A percentile compares a stretch with the other conserved stretches of the same genome.
These are phyloP conservation scores for Phragmites australis DNA, from an alignment of 176 grass and related monocot species.

Conservation along the genomic window DNA sequence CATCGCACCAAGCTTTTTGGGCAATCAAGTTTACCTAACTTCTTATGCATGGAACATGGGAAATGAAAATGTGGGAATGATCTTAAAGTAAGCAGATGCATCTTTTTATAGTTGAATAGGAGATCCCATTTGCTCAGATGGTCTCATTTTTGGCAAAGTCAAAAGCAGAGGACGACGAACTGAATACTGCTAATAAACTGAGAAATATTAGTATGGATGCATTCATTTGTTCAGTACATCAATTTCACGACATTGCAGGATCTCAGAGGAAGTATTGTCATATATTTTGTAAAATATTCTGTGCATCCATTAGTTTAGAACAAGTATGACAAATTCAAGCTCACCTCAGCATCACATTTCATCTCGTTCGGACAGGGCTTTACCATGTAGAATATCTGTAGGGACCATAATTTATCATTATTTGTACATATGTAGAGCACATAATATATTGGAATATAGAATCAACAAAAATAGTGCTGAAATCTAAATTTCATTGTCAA, in stretches of 20 bases:
- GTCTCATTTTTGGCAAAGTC: slow-evolving; percentile 3
- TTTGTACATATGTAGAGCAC: not conserved
- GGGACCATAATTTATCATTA: slow-evolving; percentile 22
- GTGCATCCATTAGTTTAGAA: not conserved
- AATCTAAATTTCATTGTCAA: not conserved
- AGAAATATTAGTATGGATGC: not conserved
- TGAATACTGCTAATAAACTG: not conserved
- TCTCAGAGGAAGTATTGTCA: slow-evolving; percentile 1
- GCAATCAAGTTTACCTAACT: not conserved
- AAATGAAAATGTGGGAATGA: not conserved
- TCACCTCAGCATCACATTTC: slow-evolving; percentile 99
- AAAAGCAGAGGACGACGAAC: not conserved
- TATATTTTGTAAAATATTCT: not conserved
- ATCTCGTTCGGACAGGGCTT: slow-evolving; percentile 96
- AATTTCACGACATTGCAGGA: slow-evolving; percentile 9
- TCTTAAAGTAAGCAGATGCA: not conserved
- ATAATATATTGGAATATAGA: slow-evolving; percentile 6
- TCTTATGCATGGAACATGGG: not conserved
- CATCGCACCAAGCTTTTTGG: not conserved
- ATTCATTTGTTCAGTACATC: slow-evolving; percentile 26
- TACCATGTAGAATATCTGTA: slow-evolving; percentile 98
- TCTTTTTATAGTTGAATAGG: slow-evolving; percentile 11
- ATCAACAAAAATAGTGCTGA: not conserved
- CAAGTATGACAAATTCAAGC: not conserved
- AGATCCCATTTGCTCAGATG: slow-evolving; percentile 6